These are phyloP conservation scores for Mycena epipterygia DNA, from an alignment of 768 basidiomycete species.

Conservation along the genomic window DNA sequence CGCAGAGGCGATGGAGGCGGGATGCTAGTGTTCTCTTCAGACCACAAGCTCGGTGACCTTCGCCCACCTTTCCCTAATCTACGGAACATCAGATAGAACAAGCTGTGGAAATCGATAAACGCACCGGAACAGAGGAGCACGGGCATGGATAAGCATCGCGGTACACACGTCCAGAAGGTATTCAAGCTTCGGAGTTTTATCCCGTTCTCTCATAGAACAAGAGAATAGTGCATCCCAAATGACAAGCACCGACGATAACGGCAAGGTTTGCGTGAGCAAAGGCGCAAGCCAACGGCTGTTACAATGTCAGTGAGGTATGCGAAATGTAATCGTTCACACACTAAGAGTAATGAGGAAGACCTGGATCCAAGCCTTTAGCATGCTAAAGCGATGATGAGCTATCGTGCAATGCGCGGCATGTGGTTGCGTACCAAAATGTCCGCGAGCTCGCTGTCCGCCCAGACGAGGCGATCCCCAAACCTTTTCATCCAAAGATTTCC, in stretches of 20 bases:
- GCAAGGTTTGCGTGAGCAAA: conserved; percentile 80
- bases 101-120: conserved; percentile 32
- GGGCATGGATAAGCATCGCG: conserved; percentile 74
- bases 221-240: conserved; percentile 84
- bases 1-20: conserved; percentile 59
- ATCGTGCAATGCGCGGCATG: conserved; percentile 10
- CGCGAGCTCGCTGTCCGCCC: conserved; percentile 75
- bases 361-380: conserved; percentile 75
- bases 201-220: conserved; percentile 66
- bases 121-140: conserved; percentile 68
- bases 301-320: not conserved
- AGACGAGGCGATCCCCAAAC: conserved; percentile 69
- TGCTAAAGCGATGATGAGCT: conserved; percentile 55
- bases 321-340: conserved; percentile 51
- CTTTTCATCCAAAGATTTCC: conserved; percentile 73
- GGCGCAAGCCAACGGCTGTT: conserved; percentile 82
- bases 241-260: conserved; percentile 67
- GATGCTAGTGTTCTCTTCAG: conserved; percentile 53
- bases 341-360: conserved; percentile 86
- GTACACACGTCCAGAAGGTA: conserved; percentile 79
- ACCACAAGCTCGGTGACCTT: conserved; percentile 67
- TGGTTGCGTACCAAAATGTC: conserved; percentile 66
- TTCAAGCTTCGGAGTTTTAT: conserved; percentile 73
- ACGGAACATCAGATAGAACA: conserved; percentile 13
- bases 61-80: conserved; percentile 67